phyloP scores from a whole-genome alignment of 2,329 filamentous ascomycete genomes.

The Tothia fuscella region DNA sequence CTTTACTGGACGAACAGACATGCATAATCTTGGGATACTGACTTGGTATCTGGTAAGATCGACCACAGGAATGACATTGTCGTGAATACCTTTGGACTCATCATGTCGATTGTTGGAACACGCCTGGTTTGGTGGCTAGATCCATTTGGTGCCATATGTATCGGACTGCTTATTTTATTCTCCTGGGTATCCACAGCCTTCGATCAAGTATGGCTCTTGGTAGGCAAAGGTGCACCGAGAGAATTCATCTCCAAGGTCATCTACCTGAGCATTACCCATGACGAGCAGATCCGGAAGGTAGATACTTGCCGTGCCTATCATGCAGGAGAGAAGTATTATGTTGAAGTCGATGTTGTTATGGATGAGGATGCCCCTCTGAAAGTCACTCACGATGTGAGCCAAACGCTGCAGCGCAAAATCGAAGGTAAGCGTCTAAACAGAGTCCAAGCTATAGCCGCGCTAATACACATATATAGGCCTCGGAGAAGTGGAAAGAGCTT shows the following conservation, averaged over 20 bases:
- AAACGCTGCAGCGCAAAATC: slow-evolving; percentile 48
- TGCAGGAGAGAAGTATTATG: slow-evolving; percentile 49
- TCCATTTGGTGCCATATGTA: slow-evolving; percentile 47
- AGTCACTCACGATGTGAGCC: slow-evolving; percentile 48
- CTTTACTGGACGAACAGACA: not conserved
- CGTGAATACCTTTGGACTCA: slow-evolving; percentile 43
- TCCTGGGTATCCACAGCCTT: slow-evolving; percentile 51
- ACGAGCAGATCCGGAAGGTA: slow-evolving; percentile 42
- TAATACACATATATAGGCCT: slow-evolving; percentile 17
- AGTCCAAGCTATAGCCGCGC: not conserved
- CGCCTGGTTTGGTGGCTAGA: slow-evolving; percentile 48
- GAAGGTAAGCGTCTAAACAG: slow-evolving; percentile 31
- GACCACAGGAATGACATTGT: slow-evolving; percentile 47
- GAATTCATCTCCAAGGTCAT: slow-evolving; percentile 45
- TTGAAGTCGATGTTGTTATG: slow-evolving; percentile 52
- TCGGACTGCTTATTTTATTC: slow-evolving; percentile 48
- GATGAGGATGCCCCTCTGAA: slow-evolving; percentile 42
- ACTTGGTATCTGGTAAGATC: slow-evolving; percentile 19
- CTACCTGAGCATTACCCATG: slow-evolving; percentile 44
- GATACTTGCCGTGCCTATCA: slow-evolving; percentile 51
- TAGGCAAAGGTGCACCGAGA: slow-evolving; percentile 48
- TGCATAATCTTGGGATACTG: not conserved
- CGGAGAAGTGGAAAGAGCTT: slow-evolving; percentile 31
- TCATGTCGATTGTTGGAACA: slow-evolving; percentile 44
- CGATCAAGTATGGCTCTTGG: slow-evolving; percentile 50